A percentile compares a stretch with the other conserved stretches of the same genome.
Conservation (phyloP, 805 yeast species). For the Pichia thaimueangensis region DNA sequence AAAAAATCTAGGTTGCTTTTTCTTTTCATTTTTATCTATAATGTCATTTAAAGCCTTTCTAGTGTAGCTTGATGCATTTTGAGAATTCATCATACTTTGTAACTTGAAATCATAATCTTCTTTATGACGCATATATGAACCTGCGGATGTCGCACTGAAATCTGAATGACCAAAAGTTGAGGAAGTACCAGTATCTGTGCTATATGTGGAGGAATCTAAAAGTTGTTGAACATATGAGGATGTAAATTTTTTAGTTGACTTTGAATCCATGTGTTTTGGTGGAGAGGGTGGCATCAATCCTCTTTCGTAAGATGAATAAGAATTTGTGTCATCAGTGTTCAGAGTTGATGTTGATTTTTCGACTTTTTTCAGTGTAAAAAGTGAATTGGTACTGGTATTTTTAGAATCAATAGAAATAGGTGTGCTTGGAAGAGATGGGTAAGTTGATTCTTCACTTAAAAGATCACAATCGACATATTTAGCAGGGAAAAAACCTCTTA, state of each 20-base stretch:
- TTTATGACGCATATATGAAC: constrained; percentile 71
- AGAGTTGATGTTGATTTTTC: constrained; percentile 12
- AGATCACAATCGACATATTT: constrained; percentile 78
- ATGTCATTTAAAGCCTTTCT: constrained; percentile 34
- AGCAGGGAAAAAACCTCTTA: constrained; percentile 81
- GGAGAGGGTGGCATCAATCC: neutral
- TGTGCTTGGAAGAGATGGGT: neutral
- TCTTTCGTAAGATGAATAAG: constrained; percentile 2
- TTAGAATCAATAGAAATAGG: constrained; percentile 1
- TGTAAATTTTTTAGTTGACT: constrained; percentile 11
- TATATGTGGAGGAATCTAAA: constrained; percentile 25
- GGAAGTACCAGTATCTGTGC: constrained; percentile 29
- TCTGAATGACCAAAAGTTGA: constrained; percentile 55
- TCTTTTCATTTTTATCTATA: constrained; percentile 36
- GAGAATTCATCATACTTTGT: constrained; percentile 15
- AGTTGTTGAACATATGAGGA: constrained; percentile 23
- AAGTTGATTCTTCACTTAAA: constrained; percentile 18
- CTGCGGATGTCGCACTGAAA: constrained; percentile 85
- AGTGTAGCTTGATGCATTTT: constrained; percentile 13
- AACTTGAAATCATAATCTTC: constrained; percentile 17
- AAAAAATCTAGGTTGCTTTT: constrained; percentile 39
- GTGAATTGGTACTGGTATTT: constrained; percentile 3
- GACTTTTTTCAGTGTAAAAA: constrained; percentile 5
- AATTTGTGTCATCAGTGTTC: constrained; percentile 11
- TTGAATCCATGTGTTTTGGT: neutral